Evolutionary conservation across 2,329 filamentous ascomycete species (phyloP).

Genomic region (Epichloe gansuensis): DNA sequence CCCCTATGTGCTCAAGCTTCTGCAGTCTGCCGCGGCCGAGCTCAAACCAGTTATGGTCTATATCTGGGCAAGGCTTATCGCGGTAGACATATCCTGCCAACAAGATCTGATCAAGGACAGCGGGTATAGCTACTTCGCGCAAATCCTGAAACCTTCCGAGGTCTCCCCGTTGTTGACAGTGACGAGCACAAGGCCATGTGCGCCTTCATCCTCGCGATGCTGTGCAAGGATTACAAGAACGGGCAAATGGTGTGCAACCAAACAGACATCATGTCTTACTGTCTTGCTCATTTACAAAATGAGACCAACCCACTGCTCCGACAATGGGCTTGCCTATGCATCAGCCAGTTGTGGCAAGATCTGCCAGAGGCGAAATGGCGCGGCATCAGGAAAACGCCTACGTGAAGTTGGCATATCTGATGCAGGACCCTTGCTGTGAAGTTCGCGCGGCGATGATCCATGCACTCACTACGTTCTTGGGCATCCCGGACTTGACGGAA

Average conservation of each 20-base stretch:
- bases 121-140: conserved; percentile 92
- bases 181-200: conserved; percentile 98
- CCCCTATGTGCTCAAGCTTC: conserved; percentile 91
- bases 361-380: conserved; percentile 90
- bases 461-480: conserved; percentile 85
- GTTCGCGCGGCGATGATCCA: conserved; percentile 89
- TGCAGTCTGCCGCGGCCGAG: conserved; percentile 90
- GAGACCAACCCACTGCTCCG: conserved; percentile 77
- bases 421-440: conserved; percentile 79
- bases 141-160: conserved; percentile 76
- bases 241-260: conserved; percentile 87
- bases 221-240: conserved; percentile 88
- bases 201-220: conserved; percentile 92
- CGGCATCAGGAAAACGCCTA: conserved; percentile 86
- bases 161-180: conserved; percentile 73
- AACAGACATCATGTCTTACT: conserved; percentile 81
- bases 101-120: conserved; percentile 92
- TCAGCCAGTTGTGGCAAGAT: conserved; percentile 89
- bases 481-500: conserved; percentile 83
- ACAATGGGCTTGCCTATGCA: conserved; percentile 91
- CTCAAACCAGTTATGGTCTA: conserved; percentile 98
- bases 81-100: conserved; percentile 89
- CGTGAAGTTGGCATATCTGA: conserved; percentile 64
- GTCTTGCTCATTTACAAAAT: conserved; percentile 71
- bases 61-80: conserved; percentile 93